A percentile compares a stretch with the other conserved stretches of the same genome.
Evolutionary conservation across 106 monocot genomes (phyloP).

Genomic region (Phalaenopsis aphrodite): DNA sequence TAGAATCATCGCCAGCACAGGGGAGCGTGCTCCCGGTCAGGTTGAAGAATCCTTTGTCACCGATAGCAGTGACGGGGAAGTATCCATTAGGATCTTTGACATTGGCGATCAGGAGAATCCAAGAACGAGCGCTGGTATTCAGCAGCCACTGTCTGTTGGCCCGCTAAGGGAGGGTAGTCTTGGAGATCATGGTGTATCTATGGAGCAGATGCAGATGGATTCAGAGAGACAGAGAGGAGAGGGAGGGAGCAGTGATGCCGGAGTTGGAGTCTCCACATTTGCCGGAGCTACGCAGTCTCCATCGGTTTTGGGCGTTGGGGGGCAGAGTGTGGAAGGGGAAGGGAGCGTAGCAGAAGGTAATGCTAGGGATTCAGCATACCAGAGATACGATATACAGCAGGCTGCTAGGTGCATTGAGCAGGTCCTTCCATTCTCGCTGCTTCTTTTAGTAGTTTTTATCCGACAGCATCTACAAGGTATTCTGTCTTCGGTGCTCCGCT

Average conservation of each 20-base stretch:
- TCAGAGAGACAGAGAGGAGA: slow-evolving; percentile 16
- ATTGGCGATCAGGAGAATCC: slow-evolving; percentile 40
- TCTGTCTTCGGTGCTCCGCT: neutral
- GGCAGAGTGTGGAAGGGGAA: slow-evolving; percentile 36
- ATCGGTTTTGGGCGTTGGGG: slow-evolving; percentile 8
- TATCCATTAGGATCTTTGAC: slow-evolving; percentile 74
- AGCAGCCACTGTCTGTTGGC: slow-evolving; percentile 3
- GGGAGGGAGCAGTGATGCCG: neutral
- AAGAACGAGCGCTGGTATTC: slow-evolving; percentile 9
- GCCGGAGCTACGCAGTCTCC: slow-evolving; percentile 3
- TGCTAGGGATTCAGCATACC: slow-evolving; percentile 47
- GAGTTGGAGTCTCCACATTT: neutral
- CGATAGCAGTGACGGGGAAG: slow-evolving; percentile 38
- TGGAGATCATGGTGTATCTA: slow-evolving; percentile 3
- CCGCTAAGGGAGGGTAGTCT: slow-evolving; percentile 20
- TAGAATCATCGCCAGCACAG: neutral
- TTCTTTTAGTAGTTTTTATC: slow-evolving; percentile 88
- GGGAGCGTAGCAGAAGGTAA: slow-evolving; percentile 27
- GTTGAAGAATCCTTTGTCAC: slow-evolving; percentile 1
- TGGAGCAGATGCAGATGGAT: slow-evolving; percentile 10
- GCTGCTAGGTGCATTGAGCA: slow-evolving; percentile 84
- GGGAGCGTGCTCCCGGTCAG: neutral
- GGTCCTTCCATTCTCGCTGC: slow-evolving; percentile 83
- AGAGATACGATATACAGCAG: slow-evolving; percentile 94
- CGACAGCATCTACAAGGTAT: slow-evolving; percentile 97